Evolutionary conservation across 768 basidiomycete genomes (phyloP).

Genomic region (Tricholoma terreum): DNA sequence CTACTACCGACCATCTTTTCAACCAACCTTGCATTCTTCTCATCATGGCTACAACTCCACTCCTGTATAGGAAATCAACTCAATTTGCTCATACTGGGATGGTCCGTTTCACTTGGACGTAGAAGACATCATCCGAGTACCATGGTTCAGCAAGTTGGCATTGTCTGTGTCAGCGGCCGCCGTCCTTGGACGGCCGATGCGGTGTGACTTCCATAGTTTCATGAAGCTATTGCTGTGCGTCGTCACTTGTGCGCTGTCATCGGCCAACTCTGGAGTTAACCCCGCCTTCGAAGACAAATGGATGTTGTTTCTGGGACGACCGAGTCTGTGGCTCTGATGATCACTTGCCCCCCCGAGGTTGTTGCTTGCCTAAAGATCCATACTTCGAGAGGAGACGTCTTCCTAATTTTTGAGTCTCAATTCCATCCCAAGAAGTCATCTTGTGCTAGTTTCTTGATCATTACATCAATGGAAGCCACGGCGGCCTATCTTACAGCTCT

Average conservation of each 20-base stretch:
- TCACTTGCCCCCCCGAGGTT: slow-evolving; percentile 74
- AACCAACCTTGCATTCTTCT: not conserved
- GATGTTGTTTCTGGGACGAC: slow-evolving; percentile 21
- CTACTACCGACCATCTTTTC: not conserved
- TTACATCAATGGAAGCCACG: slow-evolving; percentile 40
- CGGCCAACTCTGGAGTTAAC: not conserved
- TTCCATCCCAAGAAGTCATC: slow-evolving; percentile 54
- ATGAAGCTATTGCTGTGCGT: slow-evolving; percentile 30
- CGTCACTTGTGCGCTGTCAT: slow-evolving; percentile 21
- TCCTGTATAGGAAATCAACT: slow-evolving; percentile 47
- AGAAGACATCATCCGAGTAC: slow-evolving; percentile 47
- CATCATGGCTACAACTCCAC: not conserved
- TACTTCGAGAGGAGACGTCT: slow-evolving; percentile 34
- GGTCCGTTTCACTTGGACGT: slow-evolving; percentile 52
- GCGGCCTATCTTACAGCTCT: slow-evolving; percentile 44
- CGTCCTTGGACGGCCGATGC: no score
- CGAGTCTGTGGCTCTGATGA: slow-evolving; percentile 44
- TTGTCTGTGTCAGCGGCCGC: no score
- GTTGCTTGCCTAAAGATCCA: slow-evolving; percentile 47
- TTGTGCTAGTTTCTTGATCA: slow-evolving; percentile 60
- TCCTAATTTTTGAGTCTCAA: slow-evolving; percentile 68
- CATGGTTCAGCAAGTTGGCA: slow-evolving; percentile 44
- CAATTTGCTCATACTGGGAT: slow-evolving; percentile 57
- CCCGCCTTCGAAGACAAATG: slow-evolving; percentile 17
- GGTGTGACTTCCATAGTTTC: slow-evolving; percentile 28